Percentiles rank a stretch among this genome's conserved stretches.
Evolutionary conservation across 306 rosid genomes (phyloP).

Genomic region (Inga laurina): DNA sequence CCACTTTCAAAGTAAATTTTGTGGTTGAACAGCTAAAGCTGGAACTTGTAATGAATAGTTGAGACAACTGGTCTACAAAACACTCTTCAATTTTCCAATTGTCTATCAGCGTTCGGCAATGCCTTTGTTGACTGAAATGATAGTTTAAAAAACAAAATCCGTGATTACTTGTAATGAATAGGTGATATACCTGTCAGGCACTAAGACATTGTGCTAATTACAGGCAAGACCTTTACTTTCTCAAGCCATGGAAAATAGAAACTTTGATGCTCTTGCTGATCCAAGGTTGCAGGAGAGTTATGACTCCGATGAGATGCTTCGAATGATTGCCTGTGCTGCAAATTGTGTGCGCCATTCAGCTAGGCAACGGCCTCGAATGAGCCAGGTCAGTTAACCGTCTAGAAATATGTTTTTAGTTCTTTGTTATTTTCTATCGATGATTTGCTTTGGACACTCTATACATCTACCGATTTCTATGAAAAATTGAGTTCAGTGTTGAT

Average conservation of each 20-base stretch:
- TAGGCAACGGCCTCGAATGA: conserved; percentile 62
- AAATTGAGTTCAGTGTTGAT: not conserved
- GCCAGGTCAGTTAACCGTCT: conserved; percentile 51
- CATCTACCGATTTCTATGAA: not conserved
- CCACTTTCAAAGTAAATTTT: not conserved
- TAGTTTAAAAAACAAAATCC: not conserved
- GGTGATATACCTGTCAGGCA: not conserved
- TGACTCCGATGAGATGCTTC: conserved; percentile 46
- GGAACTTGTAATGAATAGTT: not conserved
- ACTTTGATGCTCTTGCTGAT: conserved; percentile 51
- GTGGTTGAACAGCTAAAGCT: conserved; percentile 1
- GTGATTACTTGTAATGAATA: not conserved
- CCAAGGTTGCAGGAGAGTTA: conserved; percentile 51
- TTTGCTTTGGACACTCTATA: not conserved
- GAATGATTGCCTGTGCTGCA: conserved; percentile 61
- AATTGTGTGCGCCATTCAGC: conserved; percentile 59
- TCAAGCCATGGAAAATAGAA: conserved; percentile 52
- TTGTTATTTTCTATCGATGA: not conserved
- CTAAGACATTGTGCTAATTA: conserved; percentile 21
- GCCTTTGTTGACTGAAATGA: not conserved
- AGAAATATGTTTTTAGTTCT: not conserved
- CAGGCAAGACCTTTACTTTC: conserved; percentile 77
- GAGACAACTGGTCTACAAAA: not conserved
- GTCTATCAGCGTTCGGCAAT: not conserved
- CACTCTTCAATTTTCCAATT: not conserved